Base-by-base conservation (phyloP, 2,329 filamentous ascomycete genomes). In the Aspergillus fischeri region DNA sequence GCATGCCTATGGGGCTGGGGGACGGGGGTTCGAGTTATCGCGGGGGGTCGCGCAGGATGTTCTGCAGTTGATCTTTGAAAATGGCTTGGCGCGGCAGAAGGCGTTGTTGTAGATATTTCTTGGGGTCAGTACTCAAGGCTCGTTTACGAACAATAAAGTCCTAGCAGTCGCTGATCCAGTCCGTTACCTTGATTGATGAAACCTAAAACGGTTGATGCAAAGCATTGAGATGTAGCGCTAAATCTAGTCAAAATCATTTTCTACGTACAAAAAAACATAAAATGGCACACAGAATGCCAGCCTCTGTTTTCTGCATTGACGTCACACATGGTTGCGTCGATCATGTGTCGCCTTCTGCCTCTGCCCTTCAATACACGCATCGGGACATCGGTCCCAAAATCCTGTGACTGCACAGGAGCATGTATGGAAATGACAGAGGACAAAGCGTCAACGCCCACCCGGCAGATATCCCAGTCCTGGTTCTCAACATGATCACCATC, bases 1-100 rank as follows among this genome's bases (percentile, higher is more conserved):
- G 3, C 83, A 86, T 68, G 83, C 81, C 0, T 87, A 87, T 65
- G 84, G 84, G 0, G 78, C 83, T 21, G 84, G 83, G 3, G 84
- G 84, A 3, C 75, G 84, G n/a, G 84, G 84, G 0, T 86, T 79
- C 62, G 84, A 87, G 70, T 61, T 86, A 7, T 85, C 83, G 17
- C 84, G 83, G 81, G 84, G 84, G 0, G 77, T 86, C 5, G 84
- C 83, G 0, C 76, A 77, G 49, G 80, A 79, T 52, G 80, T 83
- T 9, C 68, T 72, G 2, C 64, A 66, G 21, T 64, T 83, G 60
- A 73, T 81, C 58, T 49, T 64, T 27, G 58, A 65, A 28, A 56
- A 61, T 45, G 65, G 62, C 10, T 20, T 70, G 29, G 45, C 68
- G 47, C 53, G 27, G 21, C 60, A 61, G 6, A 69, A 65, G 51